Evolutionary conservation across 345 rosid species (phyloP), one percentile per base, ranked within the genome.

Genomic region (Pistacia atlantica): DNA sequence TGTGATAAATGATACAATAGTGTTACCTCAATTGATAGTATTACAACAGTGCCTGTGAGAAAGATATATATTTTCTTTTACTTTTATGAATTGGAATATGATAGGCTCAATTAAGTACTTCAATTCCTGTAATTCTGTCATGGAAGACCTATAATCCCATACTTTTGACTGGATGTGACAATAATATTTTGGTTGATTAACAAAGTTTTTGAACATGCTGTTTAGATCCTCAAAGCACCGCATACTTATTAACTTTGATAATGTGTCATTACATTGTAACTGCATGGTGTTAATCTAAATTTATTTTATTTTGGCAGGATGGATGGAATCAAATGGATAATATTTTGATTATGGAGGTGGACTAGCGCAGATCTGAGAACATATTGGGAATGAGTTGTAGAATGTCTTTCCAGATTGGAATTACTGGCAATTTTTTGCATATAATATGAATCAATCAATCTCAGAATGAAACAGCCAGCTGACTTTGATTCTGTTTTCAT

Each of bases 221-320:
- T 63, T 31, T 1, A 35, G 66, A 33, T 63, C 42, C 11, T 65
- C 8, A 67, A 9, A 31, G 2, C 12, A 5, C 56, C 45, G 33
- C 70, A 20, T 10, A 11, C 9, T 48, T 20, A 8, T 51, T 67
- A 37, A 18, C 38, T 72, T 12, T 46, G 67, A 46, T 48, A 58
- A 11, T 12, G 11, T 48, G 48, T 16, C 3, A 11, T 42, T 38
- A 38, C 33, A 14, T 17, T 33, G 33, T 38, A n/a, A 10, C 33
- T 71, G 62, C 25, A 0, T 35, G 28, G 25, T 16, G 25, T 69
- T 69, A 17, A 73, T 52, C 25, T 31, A 8, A 55, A 31, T 5
- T 3, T n/a, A 28, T 51, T 81, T 57, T 69, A 45, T 48, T 73
- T 75, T 63, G 56, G 68, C 89, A 86, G 89, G 87, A 76, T 69